Base-by-base conservation (phyloP, 1,139 yeast species). In the Candida sojae region DNA sequence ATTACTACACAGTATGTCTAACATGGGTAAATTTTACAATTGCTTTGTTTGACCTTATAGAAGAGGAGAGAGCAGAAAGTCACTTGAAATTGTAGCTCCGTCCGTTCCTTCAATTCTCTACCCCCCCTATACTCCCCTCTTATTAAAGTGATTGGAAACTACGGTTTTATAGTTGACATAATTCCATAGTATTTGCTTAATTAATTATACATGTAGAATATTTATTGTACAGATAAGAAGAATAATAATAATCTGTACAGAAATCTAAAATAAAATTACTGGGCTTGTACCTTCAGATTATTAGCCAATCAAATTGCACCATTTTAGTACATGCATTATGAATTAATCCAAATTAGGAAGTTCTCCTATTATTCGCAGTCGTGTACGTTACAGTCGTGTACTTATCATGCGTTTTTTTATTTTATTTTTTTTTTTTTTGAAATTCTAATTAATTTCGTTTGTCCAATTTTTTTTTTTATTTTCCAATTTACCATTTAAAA, bases 391-490 rank as follows among this genome's bases (percentile, higher is more conserved):
- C 10, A 12, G 39, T 36, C 39, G 39, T 36, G 39, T 8, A 12
- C 30, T 4, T 25, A 12, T 10, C 23, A 23, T 36, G 30, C 39
- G 10, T 26, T 8, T 26, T 4, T n/a, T 23, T 31, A 5, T n/a
- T n/a, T n/a, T n/a, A n/a, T 23, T 5, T 31, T 30, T 31, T 31
- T 28, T 38, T 38, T 28, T 38, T 13, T 38, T 25, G 21, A 37
- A 25, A 37, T 17, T 38, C 32, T 38, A 49, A 40, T 43, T 37
- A 9, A 10, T 30, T 30, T 39, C 17, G 6, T 30, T 39, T 39
- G 35, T 42, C 30, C 43, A 38, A n/a, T 37, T 23, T 26, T 37
- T 12, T 25, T 37, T 37, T 26, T 37, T 37, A 28, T 13, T 17
- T 28, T 13, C 11, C 10, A 17, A 17, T 12, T 26, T 28, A 12